Evolutionary conservation across 164 flowering plant species (phyloP), one percentile per base, ranked within the genome.

Genomic region (Platanus orientalis): DNA sequence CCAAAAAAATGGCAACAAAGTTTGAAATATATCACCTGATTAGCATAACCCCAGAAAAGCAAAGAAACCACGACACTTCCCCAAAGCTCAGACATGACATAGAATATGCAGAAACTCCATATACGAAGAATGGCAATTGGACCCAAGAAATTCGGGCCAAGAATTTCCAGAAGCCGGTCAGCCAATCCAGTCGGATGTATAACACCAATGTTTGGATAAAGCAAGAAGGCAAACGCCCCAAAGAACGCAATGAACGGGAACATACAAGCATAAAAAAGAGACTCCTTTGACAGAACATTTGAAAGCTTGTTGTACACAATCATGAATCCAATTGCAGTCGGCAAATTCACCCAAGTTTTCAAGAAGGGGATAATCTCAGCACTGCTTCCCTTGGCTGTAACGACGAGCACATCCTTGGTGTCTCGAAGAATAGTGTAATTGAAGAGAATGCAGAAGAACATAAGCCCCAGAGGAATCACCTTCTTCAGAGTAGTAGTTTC

Each of bases 11-110:
- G 42, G 42, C 12, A 3, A 36, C 9, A 7, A 7, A 14, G n/a
- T n/a, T n/a, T 36, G 42, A 32, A 36, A 7, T n/a, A n/a, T 42
- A 7, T 69, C 63, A 69, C 76, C 76, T 73, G 76, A 69, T 73
- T 73, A 14, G 76, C 76, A 65, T 65, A 73, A 0, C 76, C 76
- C 76, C 76, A 73, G 54, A 73, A 73, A 21, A 73, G 76, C 39
- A 73, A 58, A 1, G 76, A 73, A 54, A 73, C 72, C 24, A 73
- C 76, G 19, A 73, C 73, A 54, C 76, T 73, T 2, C 76, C 76
- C 76, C 76, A 73, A 24, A 73, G 69, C 67, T 73, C 76, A 44
- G 76, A 58, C 76, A 73, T 73, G 48, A 73, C 76, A 69, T 73
- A 73, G 54, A 73, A 73, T 16, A 73, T 17, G 39, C 76, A 73